Base-by-base conservation (phyloP, 139 green algal species). In the Gonium pectorale region DNA sequence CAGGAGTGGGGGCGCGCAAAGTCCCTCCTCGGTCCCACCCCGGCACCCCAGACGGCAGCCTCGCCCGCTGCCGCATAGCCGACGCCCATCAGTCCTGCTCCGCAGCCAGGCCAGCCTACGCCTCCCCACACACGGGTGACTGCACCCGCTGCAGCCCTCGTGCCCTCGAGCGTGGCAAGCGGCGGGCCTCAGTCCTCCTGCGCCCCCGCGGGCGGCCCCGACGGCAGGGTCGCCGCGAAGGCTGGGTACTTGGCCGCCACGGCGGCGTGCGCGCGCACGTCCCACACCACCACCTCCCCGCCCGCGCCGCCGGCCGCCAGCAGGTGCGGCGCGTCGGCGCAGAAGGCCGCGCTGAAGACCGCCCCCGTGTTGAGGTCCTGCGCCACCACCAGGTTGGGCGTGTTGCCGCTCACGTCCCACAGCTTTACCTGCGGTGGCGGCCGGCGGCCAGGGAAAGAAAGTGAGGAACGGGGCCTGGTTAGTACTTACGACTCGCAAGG, bases 371-470 rank as follows among this genome's bases (percentile, higher is more conserved):
- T 93, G 54, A 96, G 84, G 63, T 98, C 93, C 74, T 97, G 81
- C 0, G 88, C 69, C 15, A 91, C 91, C 38, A 99, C 38, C 83
- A 97, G 74, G 24, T 46, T 73, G 3, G 96, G 93, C 85, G 86
- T 44, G 49, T 92, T 70, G 26, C 71, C 69, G 41, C 70, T 54
- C 0, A 96, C 78, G 73, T 97, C 94, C 97, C 97, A 99, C 59
- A 99, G 88, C 92, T 99, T 99, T 22, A 97, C 91, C 86, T 87
- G 82, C 52, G 54, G 33, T n/a, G n/a, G n/a, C n/a, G n/a, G n/a
- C n/a, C n/a, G n/a, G n/a, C n/a, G n/a, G n/a, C n/a, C n/a, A n/a
- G n/a, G n/a, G n/a, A n/a, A n/a, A n/a, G n/a, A n/a, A n/a, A n/a
- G n/a, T n/a, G n/a, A n/a, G n/a, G n/a, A n/a, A n/a, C n/a, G n/a